phyloP scores from a whole-genome alignment of 2,329 filamentous ascomycete genomes.

The Fusarium musae region DNA sequence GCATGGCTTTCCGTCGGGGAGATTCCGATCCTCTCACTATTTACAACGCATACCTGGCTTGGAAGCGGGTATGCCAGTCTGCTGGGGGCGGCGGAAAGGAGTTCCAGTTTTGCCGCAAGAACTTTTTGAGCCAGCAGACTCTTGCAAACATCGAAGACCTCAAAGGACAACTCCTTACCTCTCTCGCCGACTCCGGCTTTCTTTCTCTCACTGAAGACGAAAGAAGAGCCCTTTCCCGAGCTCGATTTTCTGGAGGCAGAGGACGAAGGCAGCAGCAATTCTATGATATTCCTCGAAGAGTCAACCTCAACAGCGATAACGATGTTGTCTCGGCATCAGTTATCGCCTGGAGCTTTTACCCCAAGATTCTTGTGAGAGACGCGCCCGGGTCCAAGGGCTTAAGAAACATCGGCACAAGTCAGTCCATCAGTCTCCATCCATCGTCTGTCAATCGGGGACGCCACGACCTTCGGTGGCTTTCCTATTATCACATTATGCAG shows the following conservation, averaged over 20 bases:
- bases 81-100: constrained; percentile 74
- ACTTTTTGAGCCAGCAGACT: constrained; percentile 90
- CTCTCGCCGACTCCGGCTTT: constrained; percentile 87
- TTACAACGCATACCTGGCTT: constrained; percentile 92
- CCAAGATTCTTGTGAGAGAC: constrained; percentile 87
- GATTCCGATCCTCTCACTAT: constrained; percentile 93
- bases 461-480: constrained; percentile 80
- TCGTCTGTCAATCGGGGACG: constrained; percentile 86
- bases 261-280: constrained; percentile 76
- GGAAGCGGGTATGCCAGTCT: constrained; percentile 83
- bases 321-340: constrained; percentile 83
- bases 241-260: constrained; percentile 65
- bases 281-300: constrained; percentile 81
- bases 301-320: constrained; percentile 81
- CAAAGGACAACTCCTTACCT: constrained; percentile 88
- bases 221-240: constrained; percentile 72
- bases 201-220: constrained; percentile 80
- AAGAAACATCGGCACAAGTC: constrained; percentile 93
- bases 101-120: constrained; percentile 92
- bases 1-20: constrained; percentile 81
- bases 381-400: constrained; percentile 76
- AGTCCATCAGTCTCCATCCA: constrained; percentile 86
- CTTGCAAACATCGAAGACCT: constrained; percentile 93
- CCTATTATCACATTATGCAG: constrained; percentile 98
- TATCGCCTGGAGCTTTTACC: constrained; percentile 95